Evolutionary conservation across 768 basidiomycete species (phyloP).

Genomic region (Collybiopsis luxurians): DNA sequence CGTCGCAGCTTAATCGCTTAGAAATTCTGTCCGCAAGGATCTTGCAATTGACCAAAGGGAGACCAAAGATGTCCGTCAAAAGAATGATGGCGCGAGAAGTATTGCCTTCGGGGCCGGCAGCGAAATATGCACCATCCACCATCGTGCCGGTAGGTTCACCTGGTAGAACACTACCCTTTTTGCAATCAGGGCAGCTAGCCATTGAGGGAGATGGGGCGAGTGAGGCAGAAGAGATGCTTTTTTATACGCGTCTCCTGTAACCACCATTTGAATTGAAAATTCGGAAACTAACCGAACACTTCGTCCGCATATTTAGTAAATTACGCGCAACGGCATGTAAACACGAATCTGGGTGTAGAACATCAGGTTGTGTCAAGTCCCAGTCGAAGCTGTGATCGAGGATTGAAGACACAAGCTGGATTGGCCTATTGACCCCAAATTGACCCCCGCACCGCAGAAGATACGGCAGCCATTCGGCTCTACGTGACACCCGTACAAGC

Average conservation of each 20-base stretch:
- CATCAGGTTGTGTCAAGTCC: too few relatives aligned
- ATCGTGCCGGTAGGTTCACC: conserved; percentile 45
- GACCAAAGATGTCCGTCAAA: conserved; percentile 56
- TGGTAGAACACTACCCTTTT: conserved; percentile 38
- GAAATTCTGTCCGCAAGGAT: conserved; percentile 57
- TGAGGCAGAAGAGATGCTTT: too few relatives aligned
- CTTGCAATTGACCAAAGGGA: conserved; percentile 50
- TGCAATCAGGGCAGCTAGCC: conserved; percentile 33
- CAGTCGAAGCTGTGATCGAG: too few relatives aligned
- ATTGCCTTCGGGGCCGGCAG: conserved; percentile 26
- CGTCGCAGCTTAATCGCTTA: conserved; percentile 48
- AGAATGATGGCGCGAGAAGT: conserved; percentile 43
- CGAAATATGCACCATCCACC: conserved; percentile 42
- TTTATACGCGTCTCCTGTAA: not conserved
- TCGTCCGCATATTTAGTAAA: too few relatives aligned
- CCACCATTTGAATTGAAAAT: not conserved
- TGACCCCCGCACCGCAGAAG: too few relatives aligned
- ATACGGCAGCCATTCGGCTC: too few relatives aligned
- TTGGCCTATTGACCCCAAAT: too few relatives aligned
- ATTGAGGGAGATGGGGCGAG: not conserved
- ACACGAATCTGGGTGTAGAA: too few relatives aligned
- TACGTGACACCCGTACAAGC: too few relatives aligned
- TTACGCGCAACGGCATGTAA: too few relatives aligned
- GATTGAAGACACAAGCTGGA: too few relatives aligned
- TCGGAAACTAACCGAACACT: not conserved